A percentile compares a stretch with the other conserved stretches of the same genome.
phyloP scores from a whole-genome alignment of 176 grass and related monocot genomes.

The Oryza officinalis region DNA sequence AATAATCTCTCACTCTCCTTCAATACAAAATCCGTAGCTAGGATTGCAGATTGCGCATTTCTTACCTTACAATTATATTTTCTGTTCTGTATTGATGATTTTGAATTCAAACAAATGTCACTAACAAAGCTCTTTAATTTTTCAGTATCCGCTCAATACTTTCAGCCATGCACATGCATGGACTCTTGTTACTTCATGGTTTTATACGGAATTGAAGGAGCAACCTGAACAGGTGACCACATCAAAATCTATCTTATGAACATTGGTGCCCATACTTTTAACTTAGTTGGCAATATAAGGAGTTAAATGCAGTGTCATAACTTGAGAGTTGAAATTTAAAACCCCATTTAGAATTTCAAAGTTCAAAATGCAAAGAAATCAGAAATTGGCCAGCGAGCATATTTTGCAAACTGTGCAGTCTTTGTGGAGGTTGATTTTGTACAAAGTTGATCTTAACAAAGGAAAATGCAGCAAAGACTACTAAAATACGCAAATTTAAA shows the following conservation, averaged over 20 bases:
- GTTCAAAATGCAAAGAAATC: background rate
- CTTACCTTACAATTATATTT: background rate
- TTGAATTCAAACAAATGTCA: background rate
- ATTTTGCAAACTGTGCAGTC: background rate
- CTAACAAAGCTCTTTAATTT: background rate
- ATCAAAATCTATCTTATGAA: background rate
- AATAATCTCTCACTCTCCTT: no score
- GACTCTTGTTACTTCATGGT: background rate
- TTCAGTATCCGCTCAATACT: background rate
- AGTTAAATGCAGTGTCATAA: background rate
- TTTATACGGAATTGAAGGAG: background rate
- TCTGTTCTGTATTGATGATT: background rate
- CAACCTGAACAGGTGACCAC: background rate
- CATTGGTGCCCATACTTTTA: background rate
- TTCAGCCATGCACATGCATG: background rate
- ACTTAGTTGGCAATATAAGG: background rate
- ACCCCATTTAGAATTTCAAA: background rate
- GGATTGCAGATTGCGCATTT: background rate
- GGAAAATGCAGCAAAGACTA: background rate
- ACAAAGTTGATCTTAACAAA: background rate
- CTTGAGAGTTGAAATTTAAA: background rate
- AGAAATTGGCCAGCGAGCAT: background rate
- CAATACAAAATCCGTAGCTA: background rate
- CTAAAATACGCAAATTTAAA: background rate
- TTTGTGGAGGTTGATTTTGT: slow-evolving; percentile 25